Percentiles rank a stretch among this genome's conserved stretches.
These are phyloP conservation scores for Agastache rugosa DNA, from an alignment of 257 asterid genomes.

Conservation along the genomic window DNA sequence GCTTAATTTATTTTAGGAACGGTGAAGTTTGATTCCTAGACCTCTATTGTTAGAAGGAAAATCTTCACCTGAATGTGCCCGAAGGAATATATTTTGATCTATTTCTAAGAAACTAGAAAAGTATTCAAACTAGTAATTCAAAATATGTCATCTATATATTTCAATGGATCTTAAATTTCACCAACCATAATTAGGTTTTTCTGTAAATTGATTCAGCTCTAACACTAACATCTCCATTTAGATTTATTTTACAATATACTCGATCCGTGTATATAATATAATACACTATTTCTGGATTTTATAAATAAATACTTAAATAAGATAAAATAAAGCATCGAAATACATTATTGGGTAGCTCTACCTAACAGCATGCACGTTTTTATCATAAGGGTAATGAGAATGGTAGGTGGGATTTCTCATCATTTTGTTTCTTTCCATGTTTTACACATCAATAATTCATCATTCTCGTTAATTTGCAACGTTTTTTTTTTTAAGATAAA, in stretches of 20 bases:
- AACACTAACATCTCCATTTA: not conserved
- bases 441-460: not conserved
- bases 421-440: not conserved
- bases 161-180: too few relatives aligned
- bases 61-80: too few relatives aligned
- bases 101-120: too few relatives aligned
- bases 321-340: not conserved
- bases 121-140: too few relatives aligned
- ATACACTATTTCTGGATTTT: not conserved
- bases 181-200: too few relatives aligned
- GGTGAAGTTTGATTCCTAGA: too few relatives aligned
- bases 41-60: too few relatives aligned
- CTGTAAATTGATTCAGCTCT: not conserved
- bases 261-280: not conserved
- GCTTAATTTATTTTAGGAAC: too few relatives aligned
- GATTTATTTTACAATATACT: not conserved
- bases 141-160: too few relatives aligned
- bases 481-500: not conserved
- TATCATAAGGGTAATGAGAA: not conserved
- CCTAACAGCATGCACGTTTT: slow-evolving; percentile 2
- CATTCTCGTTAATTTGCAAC: not conserved
- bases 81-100: too few relatives aligned
- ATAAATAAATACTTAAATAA: not conserved
- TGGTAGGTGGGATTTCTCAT: slow-evolving; percentile 16
- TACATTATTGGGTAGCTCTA: not conserved